Evolutionary conservation across 2,329 filamentous ascomycete genomes (phyloP).

Genomic region (Penicillium sp.): DNA sequence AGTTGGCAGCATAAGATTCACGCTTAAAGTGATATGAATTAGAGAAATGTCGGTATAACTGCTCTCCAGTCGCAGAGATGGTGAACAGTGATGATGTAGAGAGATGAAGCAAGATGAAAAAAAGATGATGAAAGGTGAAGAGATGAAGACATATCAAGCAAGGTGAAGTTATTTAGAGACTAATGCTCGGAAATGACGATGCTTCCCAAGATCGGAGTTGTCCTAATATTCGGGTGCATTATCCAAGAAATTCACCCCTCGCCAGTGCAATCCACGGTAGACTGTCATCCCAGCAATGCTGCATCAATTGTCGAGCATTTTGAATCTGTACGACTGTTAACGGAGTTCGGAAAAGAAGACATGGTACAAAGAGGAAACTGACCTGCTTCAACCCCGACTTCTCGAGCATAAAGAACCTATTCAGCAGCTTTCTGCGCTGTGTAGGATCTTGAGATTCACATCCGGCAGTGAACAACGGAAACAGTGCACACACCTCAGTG

Average conservation of each 20-base stretch:
- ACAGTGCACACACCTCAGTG: conserved; percentile 70
- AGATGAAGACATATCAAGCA: background rate
- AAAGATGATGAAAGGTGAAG: background rate
- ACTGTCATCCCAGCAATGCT: conserved; percentile 38
- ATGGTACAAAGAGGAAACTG: conserved; percentile 20
- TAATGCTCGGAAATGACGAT: background rate
- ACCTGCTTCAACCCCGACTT: conserved; percentile 73
- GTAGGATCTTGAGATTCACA: conserved; percentile 61
- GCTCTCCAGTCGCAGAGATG: too few species aligned
- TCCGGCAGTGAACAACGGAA: conserved; percentile 78
- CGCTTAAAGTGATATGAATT: background rate
- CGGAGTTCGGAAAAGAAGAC: background rate
- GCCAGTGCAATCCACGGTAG: conserved; percentile 40
- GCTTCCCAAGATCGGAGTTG: background rate
- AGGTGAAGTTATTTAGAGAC: background rate
- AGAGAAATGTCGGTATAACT: background rate
- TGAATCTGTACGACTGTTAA: conserved; percentile 30
- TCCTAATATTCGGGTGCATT: background rate
- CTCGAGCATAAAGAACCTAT: conserved; percentile 64
- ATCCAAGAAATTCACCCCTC: conserved; percentile 40
- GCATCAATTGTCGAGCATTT: conserved; percentile 40
- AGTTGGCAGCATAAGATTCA: background rate
- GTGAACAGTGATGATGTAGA: background rate
- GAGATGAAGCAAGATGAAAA: background rate
- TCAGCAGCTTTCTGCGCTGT: conserved; percentile 59